A percentile compares a stretch with the other conserved stretches of the same genome.
Evolutionary conservation across 2,329 filamentous ascomycete genomes (phyloP).

Genomic region (Ceratocystis huliohia): DNA sequence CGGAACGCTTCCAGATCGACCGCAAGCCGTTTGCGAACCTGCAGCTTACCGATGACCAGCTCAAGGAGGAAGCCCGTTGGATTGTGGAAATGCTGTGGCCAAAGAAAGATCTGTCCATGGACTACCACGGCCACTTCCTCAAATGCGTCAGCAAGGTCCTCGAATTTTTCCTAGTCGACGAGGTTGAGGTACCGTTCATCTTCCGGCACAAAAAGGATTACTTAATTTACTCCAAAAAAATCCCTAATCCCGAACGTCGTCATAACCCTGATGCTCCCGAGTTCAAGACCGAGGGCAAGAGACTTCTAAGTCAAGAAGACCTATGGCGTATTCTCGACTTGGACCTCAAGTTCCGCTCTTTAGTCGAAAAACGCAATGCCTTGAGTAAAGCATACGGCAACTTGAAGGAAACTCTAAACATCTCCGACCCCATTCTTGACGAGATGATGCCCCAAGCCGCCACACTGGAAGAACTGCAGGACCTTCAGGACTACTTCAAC

Average conservation of each 20-base stretch:
- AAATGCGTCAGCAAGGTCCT: slow-evolving; percentile 83
- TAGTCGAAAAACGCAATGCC: slow-evolving; percentile 81
- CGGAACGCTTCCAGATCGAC: slow-evolving; percentile 86
- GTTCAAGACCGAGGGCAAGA: slow-evolving; percentile 66
- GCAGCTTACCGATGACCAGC: slow-evolving; percentile 68
- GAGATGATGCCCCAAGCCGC: slow-evolving; percentile 68
- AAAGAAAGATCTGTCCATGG: slow-evolving; percentile 61
- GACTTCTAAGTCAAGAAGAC: slow-evolving; percentile 82
- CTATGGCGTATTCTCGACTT: slow-evolving; percentile 91
- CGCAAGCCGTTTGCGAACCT: slow-evolving; percentile 78
- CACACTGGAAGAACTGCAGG: slow-evolving; percentile 90
- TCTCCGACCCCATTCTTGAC: slow-evolving; percentile 64
- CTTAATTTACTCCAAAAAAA: slow-evolving; percentile 74
- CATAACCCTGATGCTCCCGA: slow-evolving; percentile 59
- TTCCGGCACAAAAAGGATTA: slow-evolving; percentile 98
- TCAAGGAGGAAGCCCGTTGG: slow-evolving; percentile 83
- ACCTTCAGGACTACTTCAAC: slow-evolving; percentile 90
- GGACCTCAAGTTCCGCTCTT: slow-evolving; percentile 86
- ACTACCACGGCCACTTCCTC: slow-evolving; percentile 70
- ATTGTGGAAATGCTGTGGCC: slow-evolving; percentile 82
- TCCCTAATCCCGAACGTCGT: slow-evolving; percentile 44
- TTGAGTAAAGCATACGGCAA: slow-evolving; percentile 69
- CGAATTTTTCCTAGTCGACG: slow-evolving; percentile 87
- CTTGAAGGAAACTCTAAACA: slow-evolving; percentile 46
- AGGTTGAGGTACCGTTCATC: slow-evolving; percentile 92